These are phyloP conservation scores for Perkinsus olseni DNA, from an alignment of 169 alveolate species.

Conservation along the genomic window DNA sequence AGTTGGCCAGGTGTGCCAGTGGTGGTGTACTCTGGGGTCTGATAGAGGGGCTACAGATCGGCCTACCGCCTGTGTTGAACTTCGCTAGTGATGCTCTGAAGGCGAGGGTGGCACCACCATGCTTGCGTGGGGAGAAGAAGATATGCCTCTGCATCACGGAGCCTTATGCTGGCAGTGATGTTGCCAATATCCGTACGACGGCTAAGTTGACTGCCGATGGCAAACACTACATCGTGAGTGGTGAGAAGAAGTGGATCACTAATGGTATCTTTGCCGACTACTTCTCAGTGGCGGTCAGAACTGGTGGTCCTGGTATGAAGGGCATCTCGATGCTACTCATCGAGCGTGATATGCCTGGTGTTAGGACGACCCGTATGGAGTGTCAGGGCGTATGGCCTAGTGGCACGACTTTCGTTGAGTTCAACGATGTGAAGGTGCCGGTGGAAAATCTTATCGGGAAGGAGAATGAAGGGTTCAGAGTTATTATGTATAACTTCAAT, in stretches of 20 bases:
- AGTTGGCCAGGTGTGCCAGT: not conserved
- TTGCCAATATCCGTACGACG: not conserved
- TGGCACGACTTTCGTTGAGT: conserved; percentile 16
- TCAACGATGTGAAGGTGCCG: conserved; percentile 21
- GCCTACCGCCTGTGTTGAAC: conserved; percentile 16
- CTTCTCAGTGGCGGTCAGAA: conserved; percentile 35
- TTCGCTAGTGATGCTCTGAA: conserved; percentile 1
- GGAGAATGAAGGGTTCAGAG: conserved; percentile 19
- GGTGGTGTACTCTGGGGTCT: conserved; percentile 10
- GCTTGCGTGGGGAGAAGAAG: conserved; percentile 7
- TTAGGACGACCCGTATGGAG: conserved; percentile 25
- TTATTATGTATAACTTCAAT: conserved; percentile 26
- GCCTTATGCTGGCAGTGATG: conserved; percentile 11
- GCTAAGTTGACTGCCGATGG: not conserved
- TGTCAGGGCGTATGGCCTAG: conserved; percentile 27
- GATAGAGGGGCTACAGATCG: conserved; percentile 11
- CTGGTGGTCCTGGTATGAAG: conserved; percentile 16
- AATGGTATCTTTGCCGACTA: conserved; percentile 25
- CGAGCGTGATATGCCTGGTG: conserved; percentile 15
- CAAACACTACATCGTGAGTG: conserved; percentile 31
- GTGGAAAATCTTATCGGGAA: conserved; percentile 14
- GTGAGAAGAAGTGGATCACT: conserved; percentile 41
- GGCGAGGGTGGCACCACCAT: not conserved
- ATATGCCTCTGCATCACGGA: not conserved
- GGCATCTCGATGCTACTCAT: conserved; percentile 20